Evolutionary conservation across 441 rosid genomes (phyloP).

Genomic region (Manihot esculenta): DNA sequence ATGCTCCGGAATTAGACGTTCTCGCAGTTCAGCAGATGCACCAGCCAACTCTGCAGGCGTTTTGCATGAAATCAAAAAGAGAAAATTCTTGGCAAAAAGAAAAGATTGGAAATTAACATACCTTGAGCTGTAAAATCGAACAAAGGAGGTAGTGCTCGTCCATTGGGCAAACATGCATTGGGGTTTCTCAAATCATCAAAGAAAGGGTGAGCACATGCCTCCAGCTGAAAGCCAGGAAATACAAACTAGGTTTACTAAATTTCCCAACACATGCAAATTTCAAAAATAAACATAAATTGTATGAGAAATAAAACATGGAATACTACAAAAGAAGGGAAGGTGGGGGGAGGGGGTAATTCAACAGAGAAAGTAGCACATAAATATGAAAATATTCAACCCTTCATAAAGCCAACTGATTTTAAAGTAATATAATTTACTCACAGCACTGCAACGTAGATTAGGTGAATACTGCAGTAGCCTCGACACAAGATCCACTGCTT

Average conservation of each 20-base stretch:
- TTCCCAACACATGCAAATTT: slow-evolving; percentile 4
- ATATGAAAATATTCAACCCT: background rate
- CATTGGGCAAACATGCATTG: slow-evolving; percentile 60
- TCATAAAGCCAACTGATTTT: background rate
- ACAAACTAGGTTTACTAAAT: slow-evolving; percentile 12
- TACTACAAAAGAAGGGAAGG: too few relatives aligned
- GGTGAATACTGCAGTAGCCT: slow-evolving; percentile 91
- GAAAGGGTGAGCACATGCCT: slow-evolving; percentile 83
- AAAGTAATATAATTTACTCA: slow-evolving; percentile 31
- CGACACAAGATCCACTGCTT: slow-evolving; percentile 78
- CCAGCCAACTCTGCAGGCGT: slow-evolving; percentile 72
- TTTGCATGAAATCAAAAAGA: slow-evolving; percentile 12
- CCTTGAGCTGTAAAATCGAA: slow-evolving; percentile 78
- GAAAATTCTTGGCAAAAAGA: background rate
- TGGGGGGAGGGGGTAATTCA: too few relatives aligned
- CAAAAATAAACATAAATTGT: background rate
- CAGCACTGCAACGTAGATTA: slow-evolving; percentile 72
- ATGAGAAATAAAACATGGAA: too few relatives aligned
- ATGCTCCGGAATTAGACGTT: slow-evolving; percentile 66
- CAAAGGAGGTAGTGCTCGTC: slow-evolving; percentile 66
- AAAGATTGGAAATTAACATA: slow-evolving; percentile 27
- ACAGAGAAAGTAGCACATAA: too few relatives aligned
- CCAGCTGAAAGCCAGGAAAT: slow-evolving; percentile 48
- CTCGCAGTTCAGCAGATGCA: slow-evolving; percentile 65
- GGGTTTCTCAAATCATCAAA: slow-evolving; percentile 72